phyloP scores from a whole-genome alignment of 2,329 filamentous ascomycete species.

The Alternaria triticimaculans region DNA sequence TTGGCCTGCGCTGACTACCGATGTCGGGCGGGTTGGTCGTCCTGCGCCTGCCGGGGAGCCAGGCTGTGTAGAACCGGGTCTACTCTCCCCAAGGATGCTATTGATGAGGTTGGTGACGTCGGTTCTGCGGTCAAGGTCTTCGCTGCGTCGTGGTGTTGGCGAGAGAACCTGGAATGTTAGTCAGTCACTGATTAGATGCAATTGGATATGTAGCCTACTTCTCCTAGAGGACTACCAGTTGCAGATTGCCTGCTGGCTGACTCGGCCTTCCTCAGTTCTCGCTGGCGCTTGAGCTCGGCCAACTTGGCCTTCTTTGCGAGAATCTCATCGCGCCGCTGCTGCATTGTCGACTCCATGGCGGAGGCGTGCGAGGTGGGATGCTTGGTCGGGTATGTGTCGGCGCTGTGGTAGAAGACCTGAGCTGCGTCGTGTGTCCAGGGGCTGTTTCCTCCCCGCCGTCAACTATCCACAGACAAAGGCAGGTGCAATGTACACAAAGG shows the following conservation, averaged over 20 bases:
- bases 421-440: neutral
- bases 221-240: conserved; percentile 66
- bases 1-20: conserved; percentile 81
- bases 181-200: conserved; percentile 11
- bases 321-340: conserved; percentile 91
- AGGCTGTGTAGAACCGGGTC: conserved; percentile 71
- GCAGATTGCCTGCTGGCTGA: conserved; percentile 69
- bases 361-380: conserved; percentile 10
- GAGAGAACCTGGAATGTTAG: conserved; percentile 65
- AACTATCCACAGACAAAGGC: neutral
- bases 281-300: conserved; percentile 91
- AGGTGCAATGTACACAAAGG: neutral
- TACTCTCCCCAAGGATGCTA: conserved; percentile 79
- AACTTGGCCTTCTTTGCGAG: conserved; percentile 96
- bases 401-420: neutral
- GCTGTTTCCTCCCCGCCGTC: neutral
- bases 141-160: conserved; percentile 70
- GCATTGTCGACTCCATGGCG: conserved; percentile 63
- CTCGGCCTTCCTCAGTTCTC: conserved; percentile 81
- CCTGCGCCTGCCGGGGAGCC: conserved; percentile 51
- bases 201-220: conserved; percentile 61
- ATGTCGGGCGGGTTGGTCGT: conserved; percentile 78
- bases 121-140: conserved; percentile 67
- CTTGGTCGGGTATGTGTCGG: neutral
- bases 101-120: conserved; percentile 86